Evolutionary conservation across 805 yeast species (phyloP).

Genomic region (Yamadazyma laniorum): DNA sequence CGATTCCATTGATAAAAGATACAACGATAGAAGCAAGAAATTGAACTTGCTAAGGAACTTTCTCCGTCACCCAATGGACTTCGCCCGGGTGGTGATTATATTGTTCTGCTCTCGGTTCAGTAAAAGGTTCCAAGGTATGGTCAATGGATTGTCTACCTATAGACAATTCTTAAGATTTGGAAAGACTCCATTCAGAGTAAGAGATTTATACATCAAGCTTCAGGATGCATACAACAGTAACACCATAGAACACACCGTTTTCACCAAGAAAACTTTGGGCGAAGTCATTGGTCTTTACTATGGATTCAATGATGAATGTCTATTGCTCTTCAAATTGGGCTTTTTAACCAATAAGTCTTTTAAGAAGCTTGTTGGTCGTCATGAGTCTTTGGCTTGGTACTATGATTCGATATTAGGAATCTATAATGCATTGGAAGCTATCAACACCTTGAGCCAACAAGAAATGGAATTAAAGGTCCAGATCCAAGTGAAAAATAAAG

Average conservation of each 20-base stretch:
- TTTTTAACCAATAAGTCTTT: slow-evolving; percentile 38
- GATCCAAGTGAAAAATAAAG: slow-evolving; percentile 58
- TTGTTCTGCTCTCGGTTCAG: slow-evolving; percentile 40
- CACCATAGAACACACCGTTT: slow-evolving; percentile 13
- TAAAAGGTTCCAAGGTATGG: slow-evolving; percentile 42
- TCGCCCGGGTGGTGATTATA: slow-evolving; percentile 32
- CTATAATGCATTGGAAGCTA: slow-evolving; percentile 47
- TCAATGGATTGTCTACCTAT: slow-evolving; percentile 50
- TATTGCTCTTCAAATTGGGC: slow-evolving; percentile 55
- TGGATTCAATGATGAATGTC: slow-evolving; percentile 62
- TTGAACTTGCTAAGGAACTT: slow-evolving; percentile 35
- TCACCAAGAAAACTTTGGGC: slow-evolving; percentile 46
- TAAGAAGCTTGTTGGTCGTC: slow-evolving; percentile 45
- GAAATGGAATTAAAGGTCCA: slow-evolving; percentile 57
- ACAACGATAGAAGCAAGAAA: slow-evolving; percentile 31
- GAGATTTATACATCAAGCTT: slow-evolving; percentile 35
- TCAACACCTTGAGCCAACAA: slow-evolving; percentile 42
- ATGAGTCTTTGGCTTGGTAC: slow-evolving; percentile 70
- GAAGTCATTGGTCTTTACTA: slow-evolving; percentile 60
- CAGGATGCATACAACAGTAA: slow-evolving; percentile 10
- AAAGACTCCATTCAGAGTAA: slow-evolving; percentile 58
- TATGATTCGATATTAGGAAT: slow-evolving; percentile 58
- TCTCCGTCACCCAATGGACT: slow-evolving; percentile 35
- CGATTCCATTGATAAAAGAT: slow-evolving; percentile 26
- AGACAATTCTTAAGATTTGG: slow-evolving; percentile 73